These are phyloP conservation scores for Botrytis sinoallii DNA, from an alignment of 2,329 filamentous ascomycete species.

Conservation along the genomic window DNA sequence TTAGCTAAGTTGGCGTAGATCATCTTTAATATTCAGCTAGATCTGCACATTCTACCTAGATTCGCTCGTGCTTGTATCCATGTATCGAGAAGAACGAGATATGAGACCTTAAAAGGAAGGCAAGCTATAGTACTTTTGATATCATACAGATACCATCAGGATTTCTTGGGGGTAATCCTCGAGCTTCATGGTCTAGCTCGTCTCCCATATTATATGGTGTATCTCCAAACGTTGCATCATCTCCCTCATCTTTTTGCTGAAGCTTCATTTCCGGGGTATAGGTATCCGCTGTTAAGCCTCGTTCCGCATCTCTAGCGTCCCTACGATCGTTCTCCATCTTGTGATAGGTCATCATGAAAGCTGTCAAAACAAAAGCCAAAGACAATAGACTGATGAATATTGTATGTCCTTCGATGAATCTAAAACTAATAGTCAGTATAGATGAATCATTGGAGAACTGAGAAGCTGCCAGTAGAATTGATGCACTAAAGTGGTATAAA, in stretches of 20 bases:
- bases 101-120: background rate
- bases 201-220: slow-evolving; percentile 44
- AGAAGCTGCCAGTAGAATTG: background rate
- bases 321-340: slow-evolving; percentile 54
- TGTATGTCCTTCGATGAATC: slow-evolving; percentile 46
- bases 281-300: slow-evolving; percentile 47
- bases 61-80: background rate
- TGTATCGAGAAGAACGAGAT: background rate
- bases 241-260: slow-evolving; percentile 52
- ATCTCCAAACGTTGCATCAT: slow-evolving; percentile 56
- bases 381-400: slow-evolving; percentile 44
- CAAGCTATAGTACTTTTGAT: background rate
- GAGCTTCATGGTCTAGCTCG: background rate
- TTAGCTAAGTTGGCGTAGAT: background rate
- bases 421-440: slow-evolving; percentile 7
- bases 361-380: slow-evolving; percentile 50
- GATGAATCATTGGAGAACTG: background rate
- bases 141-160: background rate
- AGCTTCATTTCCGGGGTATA: slow-evolving; percentile 54
- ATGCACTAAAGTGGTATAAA: slow-evolving; percentile 31
- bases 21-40: background rate
- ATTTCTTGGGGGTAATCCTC: too few species aligned
- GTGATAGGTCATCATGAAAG: slow-evolving; percentile 57
- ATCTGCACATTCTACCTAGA: background rate
- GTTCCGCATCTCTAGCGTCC: slow-evolving; percentile 39